Percentiles rank a stretch among this genome's conserved stretches.
These are phyloP conservation scores for Fusarium sp. DNA, from an alignment of 2,329 filamentous ascomycete species.

Conservation along the genomic window DNA sequence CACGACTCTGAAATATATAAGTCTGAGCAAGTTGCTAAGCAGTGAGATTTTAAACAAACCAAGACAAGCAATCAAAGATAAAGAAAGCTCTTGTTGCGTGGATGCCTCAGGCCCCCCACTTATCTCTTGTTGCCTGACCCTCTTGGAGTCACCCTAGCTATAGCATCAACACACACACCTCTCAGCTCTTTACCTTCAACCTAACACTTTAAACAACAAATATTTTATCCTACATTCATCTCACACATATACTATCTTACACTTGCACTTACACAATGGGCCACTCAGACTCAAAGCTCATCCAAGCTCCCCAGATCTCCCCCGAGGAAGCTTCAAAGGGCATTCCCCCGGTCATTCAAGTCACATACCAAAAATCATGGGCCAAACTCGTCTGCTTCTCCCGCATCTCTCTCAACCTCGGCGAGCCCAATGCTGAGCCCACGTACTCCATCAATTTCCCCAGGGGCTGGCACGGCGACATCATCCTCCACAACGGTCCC, in stretches of 20 bases:
- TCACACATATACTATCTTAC: background rate
- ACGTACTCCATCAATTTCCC: conserved; percentile 31
- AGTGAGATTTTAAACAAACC: background rate
- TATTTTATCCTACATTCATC: background rate
- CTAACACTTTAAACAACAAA: background rate
- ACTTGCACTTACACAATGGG: conserved; percentile 33
- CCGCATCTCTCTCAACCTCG: conserved; percentile 19
- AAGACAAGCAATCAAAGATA: background rate
- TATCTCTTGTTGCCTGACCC: no score
- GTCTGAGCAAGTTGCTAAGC: background rate
- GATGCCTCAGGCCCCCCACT: no score
- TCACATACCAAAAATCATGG: conserved; percentile 34
- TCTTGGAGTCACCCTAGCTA: no score
- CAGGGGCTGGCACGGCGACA: conserved; percentile 30
- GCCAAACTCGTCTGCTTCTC: conserved; percentile 13
- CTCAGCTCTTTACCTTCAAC: no score
- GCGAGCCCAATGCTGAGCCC: conserved; percentile 31
- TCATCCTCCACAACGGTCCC: conserved; percentile 39
- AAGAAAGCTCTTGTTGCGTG: no score
- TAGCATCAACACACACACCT: no score
- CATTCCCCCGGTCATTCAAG: conserved; percentile 25
- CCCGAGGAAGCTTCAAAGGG: conserved; percentile 10
- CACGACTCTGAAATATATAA: conserved; percentile 16
- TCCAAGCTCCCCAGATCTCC: conserved; percentile 18
- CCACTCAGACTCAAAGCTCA: conserved; percentile 34